Evolutionary conservation across 306 rosid genomes (phyloP).

Genomic region (Chamaecrista fasciculata): DNA sequence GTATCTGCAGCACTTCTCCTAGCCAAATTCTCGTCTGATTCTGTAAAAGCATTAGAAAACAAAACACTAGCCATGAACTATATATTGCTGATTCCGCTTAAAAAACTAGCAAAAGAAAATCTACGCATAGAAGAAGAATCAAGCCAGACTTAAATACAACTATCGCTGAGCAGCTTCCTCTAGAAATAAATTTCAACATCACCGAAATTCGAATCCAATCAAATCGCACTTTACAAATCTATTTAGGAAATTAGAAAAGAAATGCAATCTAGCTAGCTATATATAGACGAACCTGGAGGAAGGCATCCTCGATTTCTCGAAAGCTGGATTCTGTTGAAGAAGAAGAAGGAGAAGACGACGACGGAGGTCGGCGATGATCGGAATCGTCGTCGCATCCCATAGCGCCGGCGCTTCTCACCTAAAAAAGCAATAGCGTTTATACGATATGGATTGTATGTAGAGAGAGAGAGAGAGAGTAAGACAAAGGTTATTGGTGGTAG

Average conservation of each 20-base stretch:
- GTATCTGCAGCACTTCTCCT: conserved; percentile 53
- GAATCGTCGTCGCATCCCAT: conserved; percentile 37
- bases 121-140: too few relatives aligned
- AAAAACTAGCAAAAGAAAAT: too few relatives aligned
- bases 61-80: neutral
- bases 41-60: conserved; percentile 35
- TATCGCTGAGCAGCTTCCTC: neutral
- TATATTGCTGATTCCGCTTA: too few relatives aligned
- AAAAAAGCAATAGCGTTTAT: conserved; percentile 1
- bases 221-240: neutral
- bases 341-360: conserved; percentile 8
- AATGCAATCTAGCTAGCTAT: neutral
- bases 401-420: neutral
- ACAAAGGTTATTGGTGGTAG: neutral
- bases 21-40: conserved; percentile 58
- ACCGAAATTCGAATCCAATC: neutral
- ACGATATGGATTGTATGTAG: neutral
- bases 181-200: neutral
- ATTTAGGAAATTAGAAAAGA: neutral
- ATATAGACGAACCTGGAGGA: conserved; percentile 46
- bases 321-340: conserved; percentile 43
- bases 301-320: conserved; percentile 54
- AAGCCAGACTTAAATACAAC: neutral
- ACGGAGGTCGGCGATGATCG: conserved; percentile 13
- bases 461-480: neutral